Evolutionary conservation across 768 basidiomycete genomes (phyloP), one percentile per base, ranked within the genome.

Genomic region (Leccinum pellstonianum): DNA sequence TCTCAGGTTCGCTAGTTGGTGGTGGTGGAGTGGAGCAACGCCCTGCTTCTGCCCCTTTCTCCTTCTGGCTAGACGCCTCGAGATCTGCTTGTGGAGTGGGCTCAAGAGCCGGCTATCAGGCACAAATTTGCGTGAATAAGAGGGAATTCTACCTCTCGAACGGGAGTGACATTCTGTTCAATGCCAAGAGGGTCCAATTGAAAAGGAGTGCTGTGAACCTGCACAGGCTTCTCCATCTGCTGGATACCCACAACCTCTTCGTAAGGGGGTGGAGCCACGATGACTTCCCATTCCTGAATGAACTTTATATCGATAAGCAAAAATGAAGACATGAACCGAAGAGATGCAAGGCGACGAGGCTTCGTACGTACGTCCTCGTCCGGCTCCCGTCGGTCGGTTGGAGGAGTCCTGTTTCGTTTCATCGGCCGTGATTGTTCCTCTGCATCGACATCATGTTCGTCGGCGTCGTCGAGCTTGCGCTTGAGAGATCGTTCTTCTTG

Each of bases 371-470:
- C 69, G 58, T 70, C 70, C 15, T 65, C 75, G 57, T 69, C 71
- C 25, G 66, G 62, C 15, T 65, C 57, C 14, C 64, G 68, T 38
- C 63, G 64, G 57, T 77, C 73, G 11, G 64, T 54, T 17, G 79
- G 75, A n/a, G 79, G 79, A 37, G 80, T 81, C 68, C 66, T 77
- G 68, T 73, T 80, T 61, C 78, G 62, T 41, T 74, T 74, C 66
- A 73, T 60, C 52, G 73, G 71, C 1, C 58, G 70, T 6, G 62
- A 59, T 33, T 62, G 64, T 17, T 62, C 66, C 56, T 70, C 79
- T 62, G 72, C 43, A 73, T 79, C 73, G 3, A 53, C 27, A 46
- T 66, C 70, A 21, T 60, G 43, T 25, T 54, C 64, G 48, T 72
- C 70, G 8, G 72, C 52, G 23, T 71, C 64, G 33, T 65, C 69